Evolutionary conservation across 495 filamentous ascomycete genomes (phyloP), one percentile per base, ranked within the genome.

Genomic region (Patellaria atrata): DNA sequence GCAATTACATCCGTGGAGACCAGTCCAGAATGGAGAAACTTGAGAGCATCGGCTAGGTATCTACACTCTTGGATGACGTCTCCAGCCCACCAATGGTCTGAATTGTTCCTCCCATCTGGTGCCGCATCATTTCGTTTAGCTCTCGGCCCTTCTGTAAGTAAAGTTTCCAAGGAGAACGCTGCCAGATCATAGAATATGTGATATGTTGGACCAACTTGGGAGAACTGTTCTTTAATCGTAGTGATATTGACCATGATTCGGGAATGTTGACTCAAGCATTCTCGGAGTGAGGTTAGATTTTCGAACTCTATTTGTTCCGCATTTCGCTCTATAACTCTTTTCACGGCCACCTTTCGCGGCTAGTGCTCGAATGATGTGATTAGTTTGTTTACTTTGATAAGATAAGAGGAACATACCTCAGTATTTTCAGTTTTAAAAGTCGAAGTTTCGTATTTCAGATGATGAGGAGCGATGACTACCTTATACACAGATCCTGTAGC

Each of bases 181-280:
- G 34, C 34, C 34, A 37, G 16, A 11, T 37, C 34, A 16, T 37
- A 37, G 10, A 37, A 9, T 4, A 37, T 37, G 34, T n/a, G 12
- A 22, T 37, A 26, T 3, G 29, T n/a, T 28, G 10, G 2, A 4
- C 34, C 34, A 4, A 11, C 6, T 5, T 35, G 27, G 15, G 16
- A 12, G 4, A 12, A 12, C 9, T 23, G 7, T 11, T 32, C 16
- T 2, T 31, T 22, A 14, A 39, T 39, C 8, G 37, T 39, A 2
- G 37, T 29, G 15, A 39, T 30, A 22, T 39, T 39, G 5, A 39
- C 22, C 37, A 39, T 39, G 2, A 39, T 39, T 6, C 37, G 27
- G 13, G n/a, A 23, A 21, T 39, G 38, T n/a, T 16, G 14, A 9
- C 20, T 27, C 21, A 36, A 14, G 12, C 22, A 35, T 11, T 24